These are phyloP conservation scores for Myxozyma udenii DNA, from an alignment of 805 yeast genomes.

Conservation along the genomic window DNA sequence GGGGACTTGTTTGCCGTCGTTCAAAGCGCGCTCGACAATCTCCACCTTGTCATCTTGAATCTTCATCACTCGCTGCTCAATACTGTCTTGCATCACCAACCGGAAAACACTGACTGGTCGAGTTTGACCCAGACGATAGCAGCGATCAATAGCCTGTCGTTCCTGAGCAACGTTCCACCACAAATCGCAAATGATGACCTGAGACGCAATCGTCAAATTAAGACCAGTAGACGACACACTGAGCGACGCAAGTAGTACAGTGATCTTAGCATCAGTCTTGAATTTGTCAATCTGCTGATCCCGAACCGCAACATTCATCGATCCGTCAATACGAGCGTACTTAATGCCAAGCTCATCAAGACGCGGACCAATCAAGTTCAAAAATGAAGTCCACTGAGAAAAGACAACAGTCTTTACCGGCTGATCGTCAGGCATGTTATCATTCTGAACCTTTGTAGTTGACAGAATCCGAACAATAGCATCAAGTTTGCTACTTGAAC, in stretches of 20 bases:
- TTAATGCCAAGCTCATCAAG: constrained; percentile 44
- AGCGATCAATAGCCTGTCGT: constrained; percentile 95
- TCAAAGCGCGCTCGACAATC: constrained; percentile 78
- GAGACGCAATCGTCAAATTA: constrained; percentile 91
- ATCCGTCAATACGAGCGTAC: constrained; percentile 69
- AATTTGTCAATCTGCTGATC: constrained; percentile 62
- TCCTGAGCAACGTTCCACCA: constrained; percentile 98
- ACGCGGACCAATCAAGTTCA: constrained; percentile 62
- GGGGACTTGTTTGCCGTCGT: constrained; percentile 44
- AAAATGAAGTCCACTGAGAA: constrained; percentile 78
- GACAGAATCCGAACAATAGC: constrained; percentile 15
- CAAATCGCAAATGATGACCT: constrained; percentile 87
- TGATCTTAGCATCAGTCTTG: constrained; percentile 50
- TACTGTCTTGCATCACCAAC: constrained; percentile 64
- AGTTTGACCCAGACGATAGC: constrained; percentile 89
- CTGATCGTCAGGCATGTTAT: constrained; percentile 6
- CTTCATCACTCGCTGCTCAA: constrained; percentile 83
- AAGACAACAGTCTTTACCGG: constrained; percentile 66
- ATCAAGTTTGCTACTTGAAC: constrained; percentile 19
- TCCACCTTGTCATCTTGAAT: constrained; percentile 76
- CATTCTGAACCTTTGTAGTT: constrained; percentile 12
- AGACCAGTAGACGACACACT: constrained; percentile 95
- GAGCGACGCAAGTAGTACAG: constrained; percentile 72
- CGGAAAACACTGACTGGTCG: constrained; percentile 74
- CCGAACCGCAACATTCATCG: constrained; percentile 68